Evolutionary conservation across 345 rosid species (phyloP).

Genomic region (Excoecaria cochinchinensis): DNA sequence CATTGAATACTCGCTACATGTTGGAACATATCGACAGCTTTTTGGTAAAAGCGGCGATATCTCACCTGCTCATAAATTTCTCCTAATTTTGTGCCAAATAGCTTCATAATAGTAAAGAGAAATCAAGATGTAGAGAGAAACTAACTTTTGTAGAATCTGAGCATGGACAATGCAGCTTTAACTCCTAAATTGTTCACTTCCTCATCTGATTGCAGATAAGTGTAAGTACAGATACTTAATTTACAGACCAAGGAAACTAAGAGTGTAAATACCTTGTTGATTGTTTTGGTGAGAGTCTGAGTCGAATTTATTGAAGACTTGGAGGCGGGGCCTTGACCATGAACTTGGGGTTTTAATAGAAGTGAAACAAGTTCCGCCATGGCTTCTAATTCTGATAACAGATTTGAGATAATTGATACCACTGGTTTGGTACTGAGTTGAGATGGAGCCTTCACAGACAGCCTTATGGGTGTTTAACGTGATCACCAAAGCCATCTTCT

Average conservation of each 20-base stretch:
- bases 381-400: neutral
- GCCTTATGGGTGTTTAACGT: slow-evolving; percentile 28
- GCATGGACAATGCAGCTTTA: slow-evolving; percentile 68
- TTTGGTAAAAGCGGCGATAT: slow-evolving; percentile 78
- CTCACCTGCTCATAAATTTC: slow-evolving; percentile 52
- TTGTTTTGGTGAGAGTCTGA: slow-evolving; percentile 34
- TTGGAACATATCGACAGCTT: slow-evolving; percentile 79
- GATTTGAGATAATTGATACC: slow-evolving; percentile 22
- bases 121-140: neutral
- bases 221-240: neutral
- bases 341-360: slow-evolving; percentile 16
- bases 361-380: neutral
- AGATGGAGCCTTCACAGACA: neutral
- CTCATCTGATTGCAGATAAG: slow-evolving; percentile 30
- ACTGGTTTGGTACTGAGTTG: slow-evolving; percentile 19
- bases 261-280: slow-evolving; percentile 37
- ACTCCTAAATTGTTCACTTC: slow-evolving; percentile 62
- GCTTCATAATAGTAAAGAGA: neutral
- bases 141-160: slow-evolving; percentile 77
- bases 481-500: slow-evolving; percentile 51
- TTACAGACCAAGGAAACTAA: neutral
- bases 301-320: slow-evolving; percentile 24
- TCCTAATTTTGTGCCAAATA: neutral
- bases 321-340: slow-evolving; percentile 20
- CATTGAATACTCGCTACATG: slow-evolving; percentile 93